Base-by-base conservation (phyloP, 345 rosid genomes). In the Hibiscus syriacus region DNA sequence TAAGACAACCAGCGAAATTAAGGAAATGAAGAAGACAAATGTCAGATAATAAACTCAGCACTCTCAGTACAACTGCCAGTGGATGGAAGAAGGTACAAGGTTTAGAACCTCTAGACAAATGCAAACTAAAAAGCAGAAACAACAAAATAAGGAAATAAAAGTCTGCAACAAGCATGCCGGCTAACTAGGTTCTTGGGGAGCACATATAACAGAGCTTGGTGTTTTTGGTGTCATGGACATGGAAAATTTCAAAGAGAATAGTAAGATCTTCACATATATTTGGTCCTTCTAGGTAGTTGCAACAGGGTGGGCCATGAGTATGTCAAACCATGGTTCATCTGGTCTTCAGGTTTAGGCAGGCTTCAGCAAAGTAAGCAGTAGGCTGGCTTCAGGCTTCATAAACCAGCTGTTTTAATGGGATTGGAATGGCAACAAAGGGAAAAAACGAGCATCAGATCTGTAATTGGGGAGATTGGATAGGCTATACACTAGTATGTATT, bases 351-450 rank as follows among this genome's bases (percentile, higher is more conserved):
- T 81, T 86, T 82, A 80, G 92, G 85, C 90, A 79, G 89, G 92
- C 96, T 84, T 87, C 96, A 83, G 81, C 85, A 82, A 82, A 78
- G 77, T 84, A 70, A 85, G 82, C 86, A 72, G 87, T 81, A 80
- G 89, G 81, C 87, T 74, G 86, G 92, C 97, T 80, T 89, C 98
- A 79, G 94, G 98, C 96, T 83, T 85, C 98, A 78, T 78, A 80
- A 78, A 82, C 80, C 90, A 80, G 96, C 98, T 90, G 96, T 90
- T 84, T 80, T 81, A 72, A 70, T 77, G 86, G 96, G 84, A 79
- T 66, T 75, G 86, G 86, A 82, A 80, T 83, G 92, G 87, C 86
- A 87, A 82, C 84, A 83, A 69, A 80, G 88, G 89, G 82, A 81
- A 81, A 81, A 65, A 72, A 75, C 30, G 83, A 80, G 74, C 82